A percentile compares a stretch with the other conserved stretches of the same genome.
Conservation (phyloP, 2,329 filamentous ascomycete species). For the Fonsecaea erecta region DNA sequence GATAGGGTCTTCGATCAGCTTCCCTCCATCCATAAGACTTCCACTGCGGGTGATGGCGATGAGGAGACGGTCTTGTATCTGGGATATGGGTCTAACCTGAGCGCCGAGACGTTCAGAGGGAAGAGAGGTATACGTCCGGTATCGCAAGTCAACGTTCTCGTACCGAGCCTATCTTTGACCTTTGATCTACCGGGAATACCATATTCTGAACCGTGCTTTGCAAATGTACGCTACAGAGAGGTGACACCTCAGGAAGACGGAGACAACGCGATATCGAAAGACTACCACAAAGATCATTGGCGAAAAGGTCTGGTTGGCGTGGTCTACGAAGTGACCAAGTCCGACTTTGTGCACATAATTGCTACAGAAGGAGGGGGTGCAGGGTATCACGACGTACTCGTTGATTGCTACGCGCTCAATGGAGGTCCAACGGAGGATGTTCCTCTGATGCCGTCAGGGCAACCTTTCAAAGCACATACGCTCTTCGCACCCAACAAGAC, state of each 20-base stretch:
- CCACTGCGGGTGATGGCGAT: not conserved
- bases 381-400: slow-evolving; percentile 80
- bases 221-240: slow-evolving; percentile 70
- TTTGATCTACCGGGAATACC: slow-evolving; percentile 87
- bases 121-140: slow-evolving; percentile 78
- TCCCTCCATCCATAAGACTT: not conserved
- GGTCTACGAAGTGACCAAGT: slow-evolving; percentile 87
- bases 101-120: slow-evolving; percentile 77
- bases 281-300: slow-evolving; percentile 67
- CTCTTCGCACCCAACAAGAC: slow-evolving; percentile 68
- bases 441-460: slow-evolving; percentile 59
- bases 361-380: slow-evolving; percentile 86
- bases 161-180: slow-evolving; percentile 75
- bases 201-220: slow-evolving; percentile 90
- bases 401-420: slow-evolving; percentile 75
- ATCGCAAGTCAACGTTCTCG: slow-evolving; percentile 78
- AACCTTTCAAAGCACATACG: slow-evolving; percentile 80
- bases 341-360: slow-evolving; percentile 84
- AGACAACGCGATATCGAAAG: slow-evolving; percentile 41
- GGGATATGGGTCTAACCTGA: slow-evolving; percentile 91
- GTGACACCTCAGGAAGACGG: slow-evolving; percentile 29
- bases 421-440: slow-evolving; percentile 60
- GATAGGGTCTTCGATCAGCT: slow-evolving; percentile 15
- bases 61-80: slow-evolving; percentile 71
- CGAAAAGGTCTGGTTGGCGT: slow-evolving; percentile 84